A percentile compares a stretch with the other conserved stretches of the same genome.
These are phyloP conservation scores for Fusarium decemcellulare DNA, from an alignment of 2,329 filamentous ascomycete species.

Conservation along the genomic window DNA sequence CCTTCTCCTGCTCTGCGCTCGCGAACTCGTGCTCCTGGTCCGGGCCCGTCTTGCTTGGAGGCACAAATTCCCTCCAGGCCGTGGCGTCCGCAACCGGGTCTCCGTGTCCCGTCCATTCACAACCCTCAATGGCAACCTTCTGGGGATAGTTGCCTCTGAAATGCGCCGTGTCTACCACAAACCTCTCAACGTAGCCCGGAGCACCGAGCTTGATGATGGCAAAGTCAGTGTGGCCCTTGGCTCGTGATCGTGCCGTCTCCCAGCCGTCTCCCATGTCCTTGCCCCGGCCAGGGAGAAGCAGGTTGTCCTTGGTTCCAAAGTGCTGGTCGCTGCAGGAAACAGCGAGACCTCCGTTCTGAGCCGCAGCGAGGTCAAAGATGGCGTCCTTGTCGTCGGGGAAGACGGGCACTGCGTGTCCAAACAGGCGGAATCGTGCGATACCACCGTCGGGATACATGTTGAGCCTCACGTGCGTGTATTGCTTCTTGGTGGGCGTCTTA, in stretches of 20 bases:
- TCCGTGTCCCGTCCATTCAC: slow-evolving; percentile 67
- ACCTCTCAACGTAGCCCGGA: slow-evolving; percentile 73
- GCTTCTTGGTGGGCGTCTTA: slow-evolving; percentile 69
- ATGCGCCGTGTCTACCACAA: slow-evolving; percentile 85
- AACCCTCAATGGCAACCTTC: slow-evolving; percentile 76
- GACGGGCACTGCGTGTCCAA: slow-evolving; percentile 81
- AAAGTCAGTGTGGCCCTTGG: slow-evolving; percentile 83
- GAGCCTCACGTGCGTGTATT: slow-evolving; percentile 84
- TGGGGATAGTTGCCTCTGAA: slow-evolving; percentile 90
- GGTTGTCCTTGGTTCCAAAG: slow-evolving; percentile 85
- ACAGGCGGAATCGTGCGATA: slow-evolving; percentile 84
- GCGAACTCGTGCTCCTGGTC: slow-evolving; percentile 80
- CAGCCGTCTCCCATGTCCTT: slow-evolving; percentile 92
- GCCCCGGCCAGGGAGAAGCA: slow-evolving; percentile 83
- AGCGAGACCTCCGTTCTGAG: slow-evolving; percentile 83
- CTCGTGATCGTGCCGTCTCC: slow-evolving; percentile 84
- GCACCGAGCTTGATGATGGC: slow-evolving; percentile 81
- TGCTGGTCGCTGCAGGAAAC: slow-evolving; percentile 86
- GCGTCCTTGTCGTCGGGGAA: slow-evolving; percentile 77
- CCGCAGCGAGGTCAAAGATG: slow-evolving; percentile 82
- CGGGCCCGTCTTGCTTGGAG: slow-evolving; percentile 77
- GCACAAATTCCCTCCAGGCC: slow-evolving; percentile 77
- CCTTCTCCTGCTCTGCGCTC: slow-evolving; percentile 68
- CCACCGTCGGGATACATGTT: slow-evolving; percentile 91
- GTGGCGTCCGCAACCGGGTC: slow-evolving; percentile 70